These are phyloP conservation scores for Mixia osmundae DNA, from an alignment of 1,284 basidiomycete genomes.

Conservation along the genomic window DNA sequence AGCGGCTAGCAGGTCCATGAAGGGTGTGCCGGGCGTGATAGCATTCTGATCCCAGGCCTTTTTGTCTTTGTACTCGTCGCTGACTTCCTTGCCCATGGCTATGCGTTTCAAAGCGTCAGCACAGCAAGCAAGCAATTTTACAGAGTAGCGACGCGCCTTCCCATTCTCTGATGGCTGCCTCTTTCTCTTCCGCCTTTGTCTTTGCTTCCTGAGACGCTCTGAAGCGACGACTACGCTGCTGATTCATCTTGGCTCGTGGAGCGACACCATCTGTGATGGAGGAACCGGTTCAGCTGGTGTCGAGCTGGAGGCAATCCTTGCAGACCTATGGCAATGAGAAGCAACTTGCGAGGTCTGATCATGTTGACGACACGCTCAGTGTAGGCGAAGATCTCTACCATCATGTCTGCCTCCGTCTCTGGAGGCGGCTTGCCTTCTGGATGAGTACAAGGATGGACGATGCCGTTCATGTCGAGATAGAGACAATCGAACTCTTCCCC, in stretches of 20 bases:
- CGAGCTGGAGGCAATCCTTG: no score
- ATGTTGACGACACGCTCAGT: constrained; percentile 95
- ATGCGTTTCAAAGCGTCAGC: background rate
- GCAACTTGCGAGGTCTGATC: constrained; percentile 75
- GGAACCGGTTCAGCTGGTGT: no score
- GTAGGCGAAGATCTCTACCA: constrained; percentile 90
- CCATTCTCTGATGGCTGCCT: constrained; percentile 60
- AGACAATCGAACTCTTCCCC: constrained; percentile 85
- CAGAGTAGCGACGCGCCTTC: constrained; percentile 31
- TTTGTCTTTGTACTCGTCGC: constrained; percentile 61
- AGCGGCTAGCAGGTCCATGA: constrained; percentile 78
- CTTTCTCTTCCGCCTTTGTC: constrained; percentile 67
- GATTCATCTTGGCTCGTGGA: constrained; percentile 97
- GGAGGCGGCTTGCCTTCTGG: constrained; percentile 46
- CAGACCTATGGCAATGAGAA: constrained; percentile 94
- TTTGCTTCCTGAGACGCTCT: constrained; percentile 82
- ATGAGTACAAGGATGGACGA: constrained; percentile 3
- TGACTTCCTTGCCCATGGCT: constrained; percentile 76
- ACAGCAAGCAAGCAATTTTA: background rate
- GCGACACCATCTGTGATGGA: constrained; percentile 98
- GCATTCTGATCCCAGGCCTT: constrained; percentile 94
- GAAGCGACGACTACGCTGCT: constrained; percentile 88
- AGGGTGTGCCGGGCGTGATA: constrained; percentile 86
- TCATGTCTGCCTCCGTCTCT: constrained; percentile 97
- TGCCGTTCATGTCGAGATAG: constrained; percentile 84